Percentiles rank a stretch among this genome's conserved stretches.
Conservation (phyloP, 176 grass and related monocot species). For the Themeda triandra region DNA sequence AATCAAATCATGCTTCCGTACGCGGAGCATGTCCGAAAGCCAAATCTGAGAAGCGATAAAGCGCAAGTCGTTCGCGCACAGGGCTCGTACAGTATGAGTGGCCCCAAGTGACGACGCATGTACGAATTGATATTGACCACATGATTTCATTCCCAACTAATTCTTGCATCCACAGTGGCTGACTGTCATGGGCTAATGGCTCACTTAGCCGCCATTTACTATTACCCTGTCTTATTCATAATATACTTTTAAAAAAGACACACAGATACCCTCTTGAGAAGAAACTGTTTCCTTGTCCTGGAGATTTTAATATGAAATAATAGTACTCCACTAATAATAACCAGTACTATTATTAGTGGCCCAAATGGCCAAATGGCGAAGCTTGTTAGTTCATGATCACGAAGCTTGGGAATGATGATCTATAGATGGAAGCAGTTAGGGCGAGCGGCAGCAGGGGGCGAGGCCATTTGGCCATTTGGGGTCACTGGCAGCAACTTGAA, state of each 20-base stretch:
- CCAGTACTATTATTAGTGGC: too few relatives aligned
- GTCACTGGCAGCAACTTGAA: slow-evolving; percentile 2
- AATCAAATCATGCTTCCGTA: background rate
- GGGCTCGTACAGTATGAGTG: background rate
- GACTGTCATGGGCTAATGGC: slow-evolving; percentile 1
- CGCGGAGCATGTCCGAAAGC: background rate
- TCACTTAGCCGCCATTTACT: too few relatives aligned
- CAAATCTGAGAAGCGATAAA: slow-evolving; percentile 18
- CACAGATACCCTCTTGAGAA: background rate
- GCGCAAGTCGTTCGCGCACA: background rate
- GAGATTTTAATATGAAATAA: background rate
- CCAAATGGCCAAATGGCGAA: too few relatives aligned
- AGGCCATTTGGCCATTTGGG: background rate
- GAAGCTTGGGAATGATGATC: background rate
- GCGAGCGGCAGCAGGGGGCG: background rate
- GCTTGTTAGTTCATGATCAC: background rate
- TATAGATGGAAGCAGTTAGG: background rate
- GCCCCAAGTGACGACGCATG: slow-evolving; percentile 3
- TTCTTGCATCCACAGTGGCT: slow-evolving; percentile 3
- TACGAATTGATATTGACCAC: slow-evolving; percentile 5
- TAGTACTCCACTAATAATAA: background rate
- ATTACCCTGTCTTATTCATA: too few relatives aligned
- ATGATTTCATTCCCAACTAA: slow-evolving; percentile 39
- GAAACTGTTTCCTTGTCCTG: background rate
- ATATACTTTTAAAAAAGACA: too few relatives aligned